Evolutionary conservation across 78 protist species (phyloP).

Genomic region (Dictyostelium citrinum): DNA sequence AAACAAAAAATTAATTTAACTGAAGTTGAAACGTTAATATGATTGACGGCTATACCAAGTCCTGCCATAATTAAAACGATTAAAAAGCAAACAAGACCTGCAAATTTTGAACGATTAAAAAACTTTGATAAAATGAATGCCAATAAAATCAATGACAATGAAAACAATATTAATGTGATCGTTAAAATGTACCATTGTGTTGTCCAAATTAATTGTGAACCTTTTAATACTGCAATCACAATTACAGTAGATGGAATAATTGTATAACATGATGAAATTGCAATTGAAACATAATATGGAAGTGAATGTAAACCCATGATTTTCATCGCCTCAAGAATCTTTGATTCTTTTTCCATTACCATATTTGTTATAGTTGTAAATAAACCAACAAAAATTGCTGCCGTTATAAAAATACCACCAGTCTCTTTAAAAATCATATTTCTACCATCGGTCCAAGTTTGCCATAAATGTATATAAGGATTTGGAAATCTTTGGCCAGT

Average conservation of each 20-base stretch:
- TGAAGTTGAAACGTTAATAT: neutral
- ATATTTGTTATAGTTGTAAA: conserved; percentile 1
- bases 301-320: conserved; percentile 29
- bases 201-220: neutral
- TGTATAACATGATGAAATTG: neutral
- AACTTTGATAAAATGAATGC: conserved; percentile 24
- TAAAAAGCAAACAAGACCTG: conserved; percentile 3
- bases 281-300: neutral
- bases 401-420: conserved; percentile 31
- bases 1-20: conserved; percentile 3
- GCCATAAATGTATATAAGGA: conserved; percentile 4
- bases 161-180: neutral
- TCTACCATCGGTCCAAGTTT: conserved; percentile 5
- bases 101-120: conserved; percentile 49
- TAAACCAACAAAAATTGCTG: neutral
- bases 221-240: neutral
- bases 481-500: conserved; percentile 15
- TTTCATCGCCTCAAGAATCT: conserved; percentile 22
- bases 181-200: neutral
- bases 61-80: conserved; percentile 14
- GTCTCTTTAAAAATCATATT: neutral
- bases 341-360: conserved; percentile 52
- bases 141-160: neutral
- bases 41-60: neutral
- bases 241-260: neutral